These are phyloP conservation scores for Pythium brachiatum DNA, from an alignment of 352 stramenopile genomes.

Conservation along the genomic window DNA sequence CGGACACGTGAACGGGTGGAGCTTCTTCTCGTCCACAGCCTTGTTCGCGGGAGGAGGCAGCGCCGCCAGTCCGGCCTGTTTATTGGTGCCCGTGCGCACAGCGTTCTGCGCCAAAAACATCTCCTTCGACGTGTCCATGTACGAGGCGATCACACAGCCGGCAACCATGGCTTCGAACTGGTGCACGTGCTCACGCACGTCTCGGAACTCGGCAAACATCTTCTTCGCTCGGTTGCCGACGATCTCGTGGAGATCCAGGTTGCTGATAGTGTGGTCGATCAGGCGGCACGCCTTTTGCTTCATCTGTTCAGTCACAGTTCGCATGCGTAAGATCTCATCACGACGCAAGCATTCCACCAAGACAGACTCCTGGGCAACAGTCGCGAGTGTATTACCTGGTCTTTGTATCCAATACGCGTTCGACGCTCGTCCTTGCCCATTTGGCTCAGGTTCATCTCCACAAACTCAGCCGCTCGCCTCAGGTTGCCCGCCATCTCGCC, in stretches of 20 bases:
- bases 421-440: slow-evolving; percentile 96
- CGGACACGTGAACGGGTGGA: slow-evolving; percentile 78
- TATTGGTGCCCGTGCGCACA: slow-evolving; percentile 63
- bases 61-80: slow-evolving; percentile 43
- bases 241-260: slow-evolving; percentile 94
- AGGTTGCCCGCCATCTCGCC: slow-evolving; percentile 86
- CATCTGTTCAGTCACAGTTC: slow-evolving; percentile 63
- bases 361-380: slow-evolving; percentile 3
- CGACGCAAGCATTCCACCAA: neutral
- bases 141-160: slow-evolving; percentile 84
- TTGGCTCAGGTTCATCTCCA: slow-evolving; percentile 96
- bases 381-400: slow-evolving; percentile 65
- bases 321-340: slow-evolving; percentile 3
- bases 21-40: slow-evolving; percentile 84
- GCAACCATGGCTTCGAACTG: slow-evolving; percentile 92
- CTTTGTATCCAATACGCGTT: slow-evolving; percentile 97
- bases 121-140: slow-evolving; percentile 84
- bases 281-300: slow-evolving; percentile 88
- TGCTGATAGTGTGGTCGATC: slow-evolving; percentile 92
- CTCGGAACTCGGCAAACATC: slow-evolving; percentile 96
- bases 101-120: slow-evolving; percentile 83
- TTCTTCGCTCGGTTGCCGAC: slow-evolving; percentile 94
- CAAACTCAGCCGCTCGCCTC: slow-evolving; percentile 85
- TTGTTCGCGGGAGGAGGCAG: slow-evolving; percentile 66
- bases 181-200: slow-evolving; percentile 94